phyloP scores from a whole-genome alignment of 2,329 filamentous ascomycete species.

The Apiospora malaysiana region DNA sequence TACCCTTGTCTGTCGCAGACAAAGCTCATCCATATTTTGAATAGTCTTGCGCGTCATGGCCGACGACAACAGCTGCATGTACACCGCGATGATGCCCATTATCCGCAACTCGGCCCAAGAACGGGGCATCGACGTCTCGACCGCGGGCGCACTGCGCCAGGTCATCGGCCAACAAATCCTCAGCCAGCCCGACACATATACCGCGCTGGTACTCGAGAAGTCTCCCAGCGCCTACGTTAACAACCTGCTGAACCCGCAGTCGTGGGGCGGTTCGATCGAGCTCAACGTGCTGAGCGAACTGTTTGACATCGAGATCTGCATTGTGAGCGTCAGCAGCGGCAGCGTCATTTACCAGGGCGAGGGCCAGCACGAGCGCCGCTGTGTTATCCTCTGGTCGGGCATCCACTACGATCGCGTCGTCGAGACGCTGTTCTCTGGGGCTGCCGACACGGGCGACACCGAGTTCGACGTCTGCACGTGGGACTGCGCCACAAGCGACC shows the following conservation, averaged over 20 bases:
- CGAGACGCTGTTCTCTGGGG: slow-evolving; percentile 67
- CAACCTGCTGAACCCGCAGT: slow-evolving; percentile 79
- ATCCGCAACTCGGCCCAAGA: slow-evolving; percentile 64
- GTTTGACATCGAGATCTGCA: slow-evolving; percentile 85
- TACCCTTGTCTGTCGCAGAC: neutral
- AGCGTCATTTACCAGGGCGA: slow-evolving; percentile 73
- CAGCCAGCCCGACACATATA: slow-evolving; percentile 73
- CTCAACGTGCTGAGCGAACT: slow-evolving; percentile 83
- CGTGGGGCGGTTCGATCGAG: slow-evolving; percentile 93
- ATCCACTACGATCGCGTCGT: slow-evolving; percentile 94
- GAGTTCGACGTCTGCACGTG: slow-evolving; percentile 75
- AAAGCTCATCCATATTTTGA: neutral
- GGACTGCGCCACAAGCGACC: slow-evolving; percentile 49
- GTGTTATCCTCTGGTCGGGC: slow-evolving; percentile 86
- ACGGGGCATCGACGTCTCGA: slow-evolving; percentile 30
- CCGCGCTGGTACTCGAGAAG: slow-evolving; percentile 76
- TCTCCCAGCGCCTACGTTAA: slow-evolving; percentile 77
- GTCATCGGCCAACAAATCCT: slow-evolving; percentile 83
- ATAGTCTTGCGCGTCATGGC: slow-evolving; percentile 90
- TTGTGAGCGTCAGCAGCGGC: slow-evolving; percentile 70
- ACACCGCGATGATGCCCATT: slow-evolving; percentile 84
- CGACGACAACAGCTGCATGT: slow-evolving; percentile 94
- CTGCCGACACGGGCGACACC: slow-evolving; percentile 63
- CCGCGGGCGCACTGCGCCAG: slow-evolving; percentile 63
- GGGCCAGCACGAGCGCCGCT: slow-evolving; percentile 64